Base-by-base conservation (phyloP, 305 asterid genomes). In the Withania somnifera region DNA sequence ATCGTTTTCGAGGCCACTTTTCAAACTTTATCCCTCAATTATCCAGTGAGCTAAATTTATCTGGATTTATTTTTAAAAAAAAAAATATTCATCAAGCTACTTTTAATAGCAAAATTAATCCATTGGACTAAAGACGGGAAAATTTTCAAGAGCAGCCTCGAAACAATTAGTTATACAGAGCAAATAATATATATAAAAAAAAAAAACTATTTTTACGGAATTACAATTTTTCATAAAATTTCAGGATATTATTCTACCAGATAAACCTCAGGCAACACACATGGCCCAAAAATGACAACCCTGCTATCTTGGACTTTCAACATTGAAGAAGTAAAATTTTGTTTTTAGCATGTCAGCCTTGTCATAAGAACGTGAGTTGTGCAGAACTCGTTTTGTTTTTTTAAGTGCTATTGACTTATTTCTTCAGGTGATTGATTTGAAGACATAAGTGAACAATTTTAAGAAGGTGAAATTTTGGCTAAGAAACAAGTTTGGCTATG, bases 361-460 rank as follows among this genome's bases (percentile, higher is more conserved):
- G 1, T 57, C 32, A 51, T 15, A 15, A 51, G 20, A 56, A 54
- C 14, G 61, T 54, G 61, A 2, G 3, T 20, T 24, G 20, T 30
- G 13, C 40, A 61, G 20, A 63, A 8, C 6, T 58, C 1, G 1
- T 30, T 60, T 67, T 67, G 26, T n/a, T 17, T 66, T 34, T 66
- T 34, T 1, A 63, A 66, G 50, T 32, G 7, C 30, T 13, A 13
- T 20, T 10, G 30, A 20, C 2, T 57, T 57, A 3, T 6, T 30
- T 38, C 53, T 86, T 56, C 89, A 90, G 92, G 93, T 89, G 50
- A 90, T 90, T 84, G 88, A 88, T 77, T 90, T 89, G n/a, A 83
- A 57, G 78, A 86, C 88, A 50, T 90, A 90, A 60, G 64, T 88
- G 32, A 80, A 80, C 20, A 86, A 81, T 83, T 89, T 81, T 83